Evolutionary conservation across 768 basidiomycete genomes (phyloP).

Genomic region (Boletus huronensis): DNA sequence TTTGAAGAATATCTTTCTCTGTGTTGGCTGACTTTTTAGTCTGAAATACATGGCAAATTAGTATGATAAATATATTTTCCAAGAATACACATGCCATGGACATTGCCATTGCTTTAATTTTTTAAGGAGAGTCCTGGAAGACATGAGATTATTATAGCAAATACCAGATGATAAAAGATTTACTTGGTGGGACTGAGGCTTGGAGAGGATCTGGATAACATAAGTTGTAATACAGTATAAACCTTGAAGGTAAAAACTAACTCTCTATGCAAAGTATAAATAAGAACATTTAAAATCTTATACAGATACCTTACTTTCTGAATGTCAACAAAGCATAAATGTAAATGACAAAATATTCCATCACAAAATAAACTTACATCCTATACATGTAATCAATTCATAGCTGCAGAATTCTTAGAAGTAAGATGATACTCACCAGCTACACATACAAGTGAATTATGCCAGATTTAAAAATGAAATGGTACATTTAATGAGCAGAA

Average conservation of each 20-base stretch:
- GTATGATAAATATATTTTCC: no score
- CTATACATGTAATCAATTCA: neutral
- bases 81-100: no score
- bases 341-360: neutral
- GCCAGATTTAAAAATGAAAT: neutral
- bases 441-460: neutral
- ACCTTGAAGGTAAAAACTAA: neutral
- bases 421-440: neutral
- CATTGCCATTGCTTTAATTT: no score
- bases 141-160: no score
- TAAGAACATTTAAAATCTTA: neutral
- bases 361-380: neutral
- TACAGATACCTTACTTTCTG: neutral
- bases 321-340: neutral
- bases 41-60: no score
- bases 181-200: neutral
- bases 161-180: neutral
- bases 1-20: no score
- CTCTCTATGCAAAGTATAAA: neutral
- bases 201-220: neutral
- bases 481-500: neutral
- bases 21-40: no score
- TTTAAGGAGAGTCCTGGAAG: no score
- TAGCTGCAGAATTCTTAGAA: neutral
- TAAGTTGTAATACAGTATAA: neutral